Evolutionary conservation across 2,329 filamentous ascomycete genomes (phyloP).

Genomic region (Pseudogymnoascus sp.): DNA sequence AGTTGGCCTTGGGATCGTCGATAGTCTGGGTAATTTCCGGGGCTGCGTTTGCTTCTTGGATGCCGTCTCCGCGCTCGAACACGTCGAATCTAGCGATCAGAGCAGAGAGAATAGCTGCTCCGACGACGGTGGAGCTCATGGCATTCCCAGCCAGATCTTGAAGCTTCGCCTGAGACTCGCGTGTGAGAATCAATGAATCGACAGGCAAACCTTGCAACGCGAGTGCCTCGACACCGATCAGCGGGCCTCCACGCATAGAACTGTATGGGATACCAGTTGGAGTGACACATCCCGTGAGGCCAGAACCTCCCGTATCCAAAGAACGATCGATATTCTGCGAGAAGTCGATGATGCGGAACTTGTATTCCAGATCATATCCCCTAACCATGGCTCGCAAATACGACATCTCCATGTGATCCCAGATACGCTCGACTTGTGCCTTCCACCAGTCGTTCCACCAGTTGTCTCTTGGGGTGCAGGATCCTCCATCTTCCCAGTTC

Average conservation of each 20-base stretch:
- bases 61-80: slow-evolving; percentile 11
- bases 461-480: slow-evolving; percentile 48
- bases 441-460: slow-evolving; percentile 45
- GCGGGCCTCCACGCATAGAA: slow-evolving; percentile 51
- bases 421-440: slow-evolving; percentile 50
- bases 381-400: slow-evolving; percentile 43
- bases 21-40: background rate
- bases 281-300: slow-evolving; percentile 61
- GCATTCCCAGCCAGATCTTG: slow-evolving; percentile 72
- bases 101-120: slow-evolving; percentile 52
- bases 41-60: background rate
- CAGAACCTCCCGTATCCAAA: slow-evolving; percentile 40
- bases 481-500: slow-evolving; percentile 49
- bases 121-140: slow-evolving; percentile 70
- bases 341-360: slow-evolving; percentile 53
- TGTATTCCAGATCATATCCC: slow-evolving; percentile 52
- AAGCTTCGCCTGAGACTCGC: slow-evolving; percentile 54
- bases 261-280: slow-evolving; percentile 57
- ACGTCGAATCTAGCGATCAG: slow-evolving; percentile 36
- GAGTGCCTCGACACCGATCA: slow-evolving; percentile 59
- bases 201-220: slow-evolving; percentile 63
- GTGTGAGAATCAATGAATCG: slow-evolving; percentile 54
- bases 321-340: slow-evolving; percentile 68
- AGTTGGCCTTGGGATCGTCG: background rate
- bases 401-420: slow-evolving; percentile 60